Conservation (phyloP, 2,329 filamentous ascomycete species). For the Fusarium keratoplasticum region DNA sequence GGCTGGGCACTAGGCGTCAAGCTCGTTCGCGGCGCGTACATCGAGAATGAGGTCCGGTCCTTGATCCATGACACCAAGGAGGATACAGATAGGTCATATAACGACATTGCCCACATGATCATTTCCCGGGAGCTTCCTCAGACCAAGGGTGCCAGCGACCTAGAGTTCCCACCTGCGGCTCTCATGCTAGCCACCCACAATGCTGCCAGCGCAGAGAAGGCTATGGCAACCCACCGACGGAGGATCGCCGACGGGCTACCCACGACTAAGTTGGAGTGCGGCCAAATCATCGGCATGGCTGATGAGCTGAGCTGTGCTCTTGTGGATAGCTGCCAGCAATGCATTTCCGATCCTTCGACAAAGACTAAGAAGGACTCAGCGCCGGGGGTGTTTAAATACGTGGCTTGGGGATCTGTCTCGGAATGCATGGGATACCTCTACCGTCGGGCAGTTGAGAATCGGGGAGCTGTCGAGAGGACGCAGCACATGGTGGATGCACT, state of each 20-base stretch:
- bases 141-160: neutral
- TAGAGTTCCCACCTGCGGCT: conserved; percentile 56
- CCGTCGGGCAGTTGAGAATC: conserved; percentile 52
- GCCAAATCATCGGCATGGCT: conserved; percentile 68
- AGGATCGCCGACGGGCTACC: conserved; percentile 49
- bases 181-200: conserved; percentile 67
- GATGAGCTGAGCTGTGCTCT: conserved; percentile 65
- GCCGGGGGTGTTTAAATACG: conserved; percentile 49
- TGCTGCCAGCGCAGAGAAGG: conserved; percentile 51
- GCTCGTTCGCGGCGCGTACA: conserved; percentile 66
- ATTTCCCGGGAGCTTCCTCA: conserved; percentile 50
- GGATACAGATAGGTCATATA: conserved; percentile 63
- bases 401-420: conserved; percentile 51
- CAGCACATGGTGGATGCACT: conserved; percentile 40
- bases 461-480: conserved; percentile 47
- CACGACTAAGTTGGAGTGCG: conserved; percentile 55
- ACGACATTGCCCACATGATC: conserved; percentile 58
- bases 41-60: conserved; percentile 58
- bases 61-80: conserved; percentile 63
- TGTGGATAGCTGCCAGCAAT: conserved; percentile 49
- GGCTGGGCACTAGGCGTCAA: conserved; percentile 65
- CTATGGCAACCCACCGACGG: conserved; percentile 56
- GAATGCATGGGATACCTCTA: conserved; percentile 52
- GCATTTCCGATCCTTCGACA: neutral
- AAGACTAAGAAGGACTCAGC: conserved; percentile 28